Evolutionary conservation across 768 basidiomycete species (phyloP).

Genomic region (Calocera cornea): DNA sequence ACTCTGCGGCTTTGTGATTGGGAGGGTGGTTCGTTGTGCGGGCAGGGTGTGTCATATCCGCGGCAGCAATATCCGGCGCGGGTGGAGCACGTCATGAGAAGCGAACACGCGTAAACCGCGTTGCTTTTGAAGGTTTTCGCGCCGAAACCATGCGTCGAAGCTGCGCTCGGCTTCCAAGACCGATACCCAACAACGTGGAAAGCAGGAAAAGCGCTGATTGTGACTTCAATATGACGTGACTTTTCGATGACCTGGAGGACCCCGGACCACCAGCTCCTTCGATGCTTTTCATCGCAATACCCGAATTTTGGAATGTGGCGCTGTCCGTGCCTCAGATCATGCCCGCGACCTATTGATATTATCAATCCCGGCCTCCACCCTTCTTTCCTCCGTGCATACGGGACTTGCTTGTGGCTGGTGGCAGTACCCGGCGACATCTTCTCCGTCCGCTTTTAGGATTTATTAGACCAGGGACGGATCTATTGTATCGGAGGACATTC

Average conservation of each 20-base stretch:
- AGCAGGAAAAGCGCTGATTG: not conserved
- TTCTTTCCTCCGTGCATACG: not conserved
- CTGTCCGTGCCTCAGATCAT: not conserved
- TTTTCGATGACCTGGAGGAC: not conserved
- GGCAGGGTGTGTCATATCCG: not conserved
- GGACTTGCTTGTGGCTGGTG: not conserved
- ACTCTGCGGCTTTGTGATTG: not conserved
- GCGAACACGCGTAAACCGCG: constrained; percentile 5
- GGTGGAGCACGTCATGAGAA: not conserved
- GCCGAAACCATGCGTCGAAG: constrained; percentile 1
- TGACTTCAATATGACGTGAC: constrained; percentile 4
- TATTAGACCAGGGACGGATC: not conserved
- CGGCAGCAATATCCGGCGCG: not conserved
- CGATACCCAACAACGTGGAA: constrained; percentile 2
- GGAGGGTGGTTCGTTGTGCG: not conserved
- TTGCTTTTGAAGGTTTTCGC: constrained; percentile 4
- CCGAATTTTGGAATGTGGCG: not conserved
- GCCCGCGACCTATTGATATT: not conserved
- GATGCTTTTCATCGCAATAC: not conserved
- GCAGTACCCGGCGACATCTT: not conserved
- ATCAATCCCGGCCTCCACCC: not conserved
- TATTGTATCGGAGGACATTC: not conserved
- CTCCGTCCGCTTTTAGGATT: not conserved
- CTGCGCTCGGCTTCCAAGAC: not conserved
- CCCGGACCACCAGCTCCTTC: not conserved